These are phyloP conservation scores for Colletotrichum simmondsii DNA, from an alignment of 2,329 filamentous ascomycete genomes.

Conservation along the genomic window DNA sequence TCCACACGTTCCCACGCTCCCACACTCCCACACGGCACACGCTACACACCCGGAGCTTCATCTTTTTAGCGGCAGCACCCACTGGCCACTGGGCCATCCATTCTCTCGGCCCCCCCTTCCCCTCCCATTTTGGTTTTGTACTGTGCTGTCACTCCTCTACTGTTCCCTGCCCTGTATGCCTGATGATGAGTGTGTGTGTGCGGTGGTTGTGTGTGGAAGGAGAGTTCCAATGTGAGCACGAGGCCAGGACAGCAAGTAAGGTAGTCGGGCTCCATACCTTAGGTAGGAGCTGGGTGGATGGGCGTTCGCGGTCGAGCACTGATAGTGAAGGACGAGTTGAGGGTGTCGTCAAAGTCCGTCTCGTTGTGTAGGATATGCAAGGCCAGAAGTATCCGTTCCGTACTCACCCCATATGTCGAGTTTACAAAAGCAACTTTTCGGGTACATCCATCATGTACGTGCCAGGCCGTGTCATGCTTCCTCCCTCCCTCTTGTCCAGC, in stretches of 20 bases:
- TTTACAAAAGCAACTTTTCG: neutral
- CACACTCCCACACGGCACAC: slow-evolving; percentile 5
- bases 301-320: neutral
- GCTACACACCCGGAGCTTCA: slow-evolving; percentile 29
- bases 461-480: slow-evolving; percentile 20
- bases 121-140: slow-evolving; percentile 4
- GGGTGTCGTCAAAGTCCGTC: neutral
- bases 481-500: slow-evolving; percentile 20
- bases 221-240: neutral
- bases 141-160: neutral
- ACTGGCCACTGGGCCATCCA: slow-evolving; percentile 7
- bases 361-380: neutral
- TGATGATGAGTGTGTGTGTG: neutral
- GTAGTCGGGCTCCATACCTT: neutral
- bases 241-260: neutral
- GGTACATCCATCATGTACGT: slow-evolving; percentile 12
- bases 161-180: neutral
- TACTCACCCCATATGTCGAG: neutral
- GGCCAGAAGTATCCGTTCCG: slow-evolving; percentile 1
- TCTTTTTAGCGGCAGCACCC: slow-evolving; percentile 23
- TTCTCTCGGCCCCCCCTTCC: slow-evolving; percentile 12
- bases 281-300: neutral
- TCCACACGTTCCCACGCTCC: neutral
- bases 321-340: neutral
- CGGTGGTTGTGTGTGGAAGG: neutral